A percentile compares a stretch with the other conserved stretches of the same genome.
Conservation (phyloP, 805 yeast species). For the Metschnikowia kunwiensis region DNA sequence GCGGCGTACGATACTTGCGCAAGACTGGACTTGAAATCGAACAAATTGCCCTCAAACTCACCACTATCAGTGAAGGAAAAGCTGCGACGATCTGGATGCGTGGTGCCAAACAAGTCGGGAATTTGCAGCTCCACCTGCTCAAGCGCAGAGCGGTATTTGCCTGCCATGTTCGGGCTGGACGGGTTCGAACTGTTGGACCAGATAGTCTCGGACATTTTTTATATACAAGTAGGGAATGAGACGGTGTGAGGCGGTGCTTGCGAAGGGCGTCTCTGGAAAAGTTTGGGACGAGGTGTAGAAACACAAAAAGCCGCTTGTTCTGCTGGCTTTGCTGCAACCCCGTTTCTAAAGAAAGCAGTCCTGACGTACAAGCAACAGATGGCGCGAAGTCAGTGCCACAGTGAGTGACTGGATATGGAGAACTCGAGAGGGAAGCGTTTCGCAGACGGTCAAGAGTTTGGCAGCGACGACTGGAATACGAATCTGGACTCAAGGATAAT, state of each 20-base stretch:
- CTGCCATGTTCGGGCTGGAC: conserved; percentile 17
- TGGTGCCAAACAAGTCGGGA: conserved; percentile 28
- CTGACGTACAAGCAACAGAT: no score
- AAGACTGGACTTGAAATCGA: conserved; percentile 47
- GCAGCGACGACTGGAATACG: no score
- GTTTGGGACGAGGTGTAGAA: no score
- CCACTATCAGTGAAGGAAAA: conserved; percentile 43
- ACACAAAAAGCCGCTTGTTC: no score
- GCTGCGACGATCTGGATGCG: conserved; percentile 26
- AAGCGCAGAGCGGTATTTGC: conserved; percentile 32
- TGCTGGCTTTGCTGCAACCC: no score
- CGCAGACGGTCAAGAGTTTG: no score
- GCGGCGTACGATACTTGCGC: conserved; percentile 21
- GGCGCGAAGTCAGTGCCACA: no score
- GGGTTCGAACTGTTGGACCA: conserved; percentile 33
- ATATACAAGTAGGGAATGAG: conserved; percentile 18
- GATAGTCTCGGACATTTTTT: conserved; percentile 36
- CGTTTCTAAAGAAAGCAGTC: no score
- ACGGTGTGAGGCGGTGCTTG: background rate
- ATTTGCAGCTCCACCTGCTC: conserved; percentile 43
- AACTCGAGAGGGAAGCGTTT: no score
- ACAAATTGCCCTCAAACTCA: conserved; percentile 40
- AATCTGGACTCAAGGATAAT: no score
- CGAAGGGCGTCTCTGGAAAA: no score
- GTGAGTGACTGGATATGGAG: no score